Evolutionary conservation across 2,329 filamentous ascomycete species (phyloP).

Genomic region (Colletotrichum sp.): DNA sequence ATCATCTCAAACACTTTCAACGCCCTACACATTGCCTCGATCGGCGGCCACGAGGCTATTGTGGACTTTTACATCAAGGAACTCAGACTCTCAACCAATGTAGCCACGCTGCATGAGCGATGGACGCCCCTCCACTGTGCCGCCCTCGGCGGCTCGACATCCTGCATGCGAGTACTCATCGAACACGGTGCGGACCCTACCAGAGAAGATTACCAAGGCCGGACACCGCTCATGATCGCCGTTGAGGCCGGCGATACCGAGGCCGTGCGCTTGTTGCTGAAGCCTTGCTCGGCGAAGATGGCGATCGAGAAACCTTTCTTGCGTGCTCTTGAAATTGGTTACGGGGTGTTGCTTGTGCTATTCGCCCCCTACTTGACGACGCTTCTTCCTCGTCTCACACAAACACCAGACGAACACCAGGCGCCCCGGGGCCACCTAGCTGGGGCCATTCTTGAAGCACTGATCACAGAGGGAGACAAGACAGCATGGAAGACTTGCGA

Average conservation of each 20-base stretch:
- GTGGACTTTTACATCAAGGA: background rate
- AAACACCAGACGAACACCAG: background rate
- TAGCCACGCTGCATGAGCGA: background rate
- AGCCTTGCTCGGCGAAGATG: background rate
- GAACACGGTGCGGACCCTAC: background rate
- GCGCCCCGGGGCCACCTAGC: background rate
- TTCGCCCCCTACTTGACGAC: background rate
- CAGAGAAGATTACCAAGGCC: background rate
- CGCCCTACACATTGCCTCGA: background rate
- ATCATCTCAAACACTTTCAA: background rate
- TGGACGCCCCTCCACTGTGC: slow-evolving; percentile 7
- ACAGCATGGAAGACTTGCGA: background rate
- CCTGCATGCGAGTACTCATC: background rate
- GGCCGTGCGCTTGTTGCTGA: background rate
- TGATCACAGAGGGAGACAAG: background rate
- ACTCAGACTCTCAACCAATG: background rate
- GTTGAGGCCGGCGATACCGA: background rate
- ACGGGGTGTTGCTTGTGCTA: background rate
- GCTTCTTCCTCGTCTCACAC: background rate
- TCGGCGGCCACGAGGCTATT: background rate
- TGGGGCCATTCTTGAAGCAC: background rate
- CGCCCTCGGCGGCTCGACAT: background rate
- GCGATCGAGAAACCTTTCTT: background rate
- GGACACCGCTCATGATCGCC: background rate
- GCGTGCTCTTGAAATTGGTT: background rate